Percentiles rank a stretch among this genome's conserved stretches.
Evolutionary conservation across 2,329 filamentous ascomycete genomes (phyloP).

Genomic region (Aspergillus chevalieri): DNA sequence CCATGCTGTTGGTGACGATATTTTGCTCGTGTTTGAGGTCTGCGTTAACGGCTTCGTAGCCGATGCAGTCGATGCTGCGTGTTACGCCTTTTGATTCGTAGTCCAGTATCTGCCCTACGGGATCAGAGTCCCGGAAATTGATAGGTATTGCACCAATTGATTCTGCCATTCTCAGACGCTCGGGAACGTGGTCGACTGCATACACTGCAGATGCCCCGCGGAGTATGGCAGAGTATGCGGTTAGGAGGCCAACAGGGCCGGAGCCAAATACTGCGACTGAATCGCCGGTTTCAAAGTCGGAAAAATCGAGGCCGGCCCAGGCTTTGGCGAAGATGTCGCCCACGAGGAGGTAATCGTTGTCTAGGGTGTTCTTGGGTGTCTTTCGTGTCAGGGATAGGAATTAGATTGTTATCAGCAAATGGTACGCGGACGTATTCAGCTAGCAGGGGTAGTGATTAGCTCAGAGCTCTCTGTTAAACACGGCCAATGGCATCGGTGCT

Average conservation of each 20-base stretch:
- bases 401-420: slow-evolving; percentile 11
- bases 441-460: background rate
- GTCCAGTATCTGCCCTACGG: slow-evolving; percentile 27
- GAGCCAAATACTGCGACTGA: slow-evolving; percentile 58
- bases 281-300: slow-evolving; percentile 43
- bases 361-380: background rate
- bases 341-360: slow-evolving; percentile 19
- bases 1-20: slow-evolving; percentile 4
- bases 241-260: slow-evolving; percentile 59
- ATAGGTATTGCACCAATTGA: slow-evolving; percentile 54
- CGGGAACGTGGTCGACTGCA: slow-evolving; percentile 56
- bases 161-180: slow-evolving; percentile 53
- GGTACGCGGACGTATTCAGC: slow-evolving; percentile 16
- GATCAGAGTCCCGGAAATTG: slow-evolving; percentile 55
- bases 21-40: slow-evolving; percentile 1
- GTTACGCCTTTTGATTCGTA: slow-evolving; percentile 12
- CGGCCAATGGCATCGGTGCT: background rate
- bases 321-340: slow-evolving; percentile 37
- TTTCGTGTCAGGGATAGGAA: slow-evolving; percentile 7
- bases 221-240: slow-evolving; percentile 56
- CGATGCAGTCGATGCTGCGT: slow-evolving; percentile 10
- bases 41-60: slow-evolving; percentile 8
- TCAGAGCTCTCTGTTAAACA: too few species aligned
- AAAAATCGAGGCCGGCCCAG: slow-evolving; percentile 31
- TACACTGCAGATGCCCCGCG: slow-evolving; percentile 56